Percentiles rank a stretch among this genome's conserved stretches.
These are phyloP conservation scores for Lolium rigidum DNA, from an alignment of 176 grass and related monocot genomes.

Conservation along the genomic window DNA sequence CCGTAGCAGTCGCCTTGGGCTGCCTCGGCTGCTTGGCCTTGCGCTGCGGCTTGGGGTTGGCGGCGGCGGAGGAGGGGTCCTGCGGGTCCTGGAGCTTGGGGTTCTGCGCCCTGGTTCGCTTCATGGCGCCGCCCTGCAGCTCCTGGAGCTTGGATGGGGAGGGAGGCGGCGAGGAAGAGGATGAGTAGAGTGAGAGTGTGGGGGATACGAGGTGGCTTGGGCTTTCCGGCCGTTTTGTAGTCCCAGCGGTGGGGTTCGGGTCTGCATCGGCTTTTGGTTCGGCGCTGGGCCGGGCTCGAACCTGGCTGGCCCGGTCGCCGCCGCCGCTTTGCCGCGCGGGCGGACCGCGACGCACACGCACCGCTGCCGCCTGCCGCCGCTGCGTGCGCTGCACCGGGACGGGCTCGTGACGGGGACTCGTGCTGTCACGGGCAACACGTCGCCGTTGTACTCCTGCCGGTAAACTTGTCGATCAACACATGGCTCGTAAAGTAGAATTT, in stretches of 20 bases:
- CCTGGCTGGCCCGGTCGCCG: no score
- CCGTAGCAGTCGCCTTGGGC: background rate
- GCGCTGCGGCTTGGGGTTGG: slow-evolving; percentile 49
- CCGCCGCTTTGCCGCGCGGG: background rate
- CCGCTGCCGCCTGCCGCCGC: background rate
- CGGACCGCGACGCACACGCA: background rate
- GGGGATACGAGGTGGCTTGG: background rate
- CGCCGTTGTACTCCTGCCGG: no score
- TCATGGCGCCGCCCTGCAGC: slow-evolving; percentile 28
- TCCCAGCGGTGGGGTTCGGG: no score
- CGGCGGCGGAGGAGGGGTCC: background rate
- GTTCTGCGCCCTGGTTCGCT: slow-evolving; percentile 55
- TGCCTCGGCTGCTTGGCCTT: slow-evolving; percentile 48
- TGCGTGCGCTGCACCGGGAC: no score
- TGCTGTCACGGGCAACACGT: no score
- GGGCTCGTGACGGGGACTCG: no score
- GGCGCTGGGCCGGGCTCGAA: background rate
- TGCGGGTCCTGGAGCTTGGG: slow-evolving; percentile 34
- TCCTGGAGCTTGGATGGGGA: background rate
- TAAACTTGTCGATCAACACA: no score
- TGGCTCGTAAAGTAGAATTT: background rate
- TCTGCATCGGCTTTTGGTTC: no score
- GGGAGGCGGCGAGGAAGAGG: no score
- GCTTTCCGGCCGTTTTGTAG: background rate
- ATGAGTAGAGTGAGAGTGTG: background rate